Evolutionary conservation across 176 grass and related monocot species (phyloP), one percentile per base, ranked within the genome.

Genomic region (Puya raimondii): DNA sequence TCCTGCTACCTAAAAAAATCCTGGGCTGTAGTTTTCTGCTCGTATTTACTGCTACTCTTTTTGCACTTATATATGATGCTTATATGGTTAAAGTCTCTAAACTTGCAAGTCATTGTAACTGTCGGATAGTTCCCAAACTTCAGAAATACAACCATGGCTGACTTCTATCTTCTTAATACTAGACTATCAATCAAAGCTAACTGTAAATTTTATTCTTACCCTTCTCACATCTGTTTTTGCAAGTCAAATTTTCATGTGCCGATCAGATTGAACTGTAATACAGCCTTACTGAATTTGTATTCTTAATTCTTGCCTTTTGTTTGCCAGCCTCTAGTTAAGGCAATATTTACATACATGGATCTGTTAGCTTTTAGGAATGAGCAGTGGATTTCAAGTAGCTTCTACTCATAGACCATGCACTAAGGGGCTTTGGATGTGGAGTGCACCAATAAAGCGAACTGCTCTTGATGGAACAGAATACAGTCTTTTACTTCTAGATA

Each of bases 391-490:
- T 79, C 85, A 92, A 78, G 82, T 92, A 67, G 76, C 85, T 70
- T 83, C 85, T 65, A 92, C 89, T 74, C 89, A 92, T 77, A 70
- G 72, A 67, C 89, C 89, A 63, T 92, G 89, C 74, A 92, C 89
- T 9, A 92, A 92, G 75, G 90, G 90, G 61, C 83, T 92, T 86
- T 92, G 82, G 90, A 92, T 92, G 82, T 92, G 85, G 85, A 92
- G 85, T 80, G 76, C 83, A 16, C 90, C 90, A 56, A 76, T 92
- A 78, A 88, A 83, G 69, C 72, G 74, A 84, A 88, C 70, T 16
- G 80, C 85, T 64, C 85, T 88, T 78, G 85, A 92, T 56, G 90
- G 90, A 68, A 92, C 82, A 72, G 85, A 92, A 65, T 92, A 92
- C 51, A 86, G 74, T 75, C 83, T 88, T 81, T 49, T 92, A 67